A percentile compares a stretch with the other conserved stretches of the same genome.
Conservation (phyloP, 306 rosid species). For the Cucurbita pepo region DNA sequence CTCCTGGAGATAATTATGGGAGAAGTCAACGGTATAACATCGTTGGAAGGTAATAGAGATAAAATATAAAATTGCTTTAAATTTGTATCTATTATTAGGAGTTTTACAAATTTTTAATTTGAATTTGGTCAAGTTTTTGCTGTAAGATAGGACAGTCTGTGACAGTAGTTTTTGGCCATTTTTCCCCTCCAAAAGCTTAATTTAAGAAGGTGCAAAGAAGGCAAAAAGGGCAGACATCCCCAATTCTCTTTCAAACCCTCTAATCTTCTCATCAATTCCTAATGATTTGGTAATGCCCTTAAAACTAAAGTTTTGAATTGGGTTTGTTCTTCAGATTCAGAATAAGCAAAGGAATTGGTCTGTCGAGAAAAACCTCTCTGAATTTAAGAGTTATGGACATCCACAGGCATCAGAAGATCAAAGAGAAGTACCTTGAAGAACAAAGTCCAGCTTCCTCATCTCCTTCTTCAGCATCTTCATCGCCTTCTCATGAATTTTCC, state of each 20-base stretch:
- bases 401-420: slow-evolving; percentile 18
- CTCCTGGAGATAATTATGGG: neutral
- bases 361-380: neutral
- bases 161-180: no score
- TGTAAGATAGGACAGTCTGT: no score
- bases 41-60: neutral
- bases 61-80: no score
- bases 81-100: neutral
- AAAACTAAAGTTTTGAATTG: slow-evolving; percentile 14
- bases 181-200: neutral
- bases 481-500: slow-evolving; percentile 88
- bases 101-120: no score
- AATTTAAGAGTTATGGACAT: slow-evolving; percentile 31
- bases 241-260: slow-evolving; percentile 13
- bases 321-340: slow-evolving; percentile 20
- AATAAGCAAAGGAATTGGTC: slow-evolving; percentile 10
- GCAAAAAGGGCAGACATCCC: neutral
- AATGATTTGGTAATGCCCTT: slow-evolving; percentile 15
- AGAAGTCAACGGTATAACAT: no score
- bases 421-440: slow-evolving; percentile 17
- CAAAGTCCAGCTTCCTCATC: slow-evolving; percentile 16
- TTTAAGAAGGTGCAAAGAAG: neutral
- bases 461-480: slow-evolving; percentile 47
- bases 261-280: slow-evolving; percentile 21
- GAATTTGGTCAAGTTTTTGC: no score